These are phyloP conservation scores for Apostasia ramifera DNA, from an alignment of 106 monocot genomes.

Conservation along the genomic window DNA sequence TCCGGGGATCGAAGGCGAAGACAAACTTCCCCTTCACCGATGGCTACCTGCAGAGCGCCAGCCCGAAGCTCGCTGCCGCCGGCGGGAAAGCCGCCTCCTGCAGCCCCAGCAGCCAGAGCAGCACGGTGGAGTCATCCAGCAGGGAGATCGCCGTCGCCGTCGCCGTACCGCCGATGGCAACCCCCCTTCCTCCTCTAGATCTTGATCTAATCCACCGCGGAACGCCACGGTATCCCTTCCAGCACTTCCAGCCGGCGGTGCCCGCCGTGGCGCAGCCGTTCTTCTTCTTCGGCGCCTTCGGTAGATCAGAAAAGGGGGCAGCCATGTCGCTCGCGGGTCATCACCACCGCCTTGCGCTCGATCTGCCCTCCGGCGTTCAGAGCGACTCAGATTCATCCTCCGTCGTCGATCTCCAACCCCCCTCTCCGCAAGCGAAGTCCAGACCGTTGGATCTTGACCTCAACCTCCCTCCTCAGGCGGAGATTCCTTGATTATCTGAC, in stretches of 20 bases:
- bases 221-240: slow-evolving; percentile 24
- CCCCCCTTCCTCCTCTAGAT: slow-evolving; percentile 16
- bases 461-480: slow-evolving; percentile 18
- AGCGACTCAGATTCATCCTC: slow-evolving; percentile 32
- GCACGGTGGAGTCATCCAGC: slow-evolving; percentile 46
- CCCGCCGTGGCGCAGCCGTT: slow-evolving; percentile 10
- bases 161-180: slow-evolving; percentile 9
- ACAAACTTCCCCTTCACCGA: slow-evolving; percentile 30
- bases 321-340: neutral
- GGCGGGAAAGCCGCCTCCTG: slow-evolving; percentile 4
- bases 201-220: slow-evolving; percentile 20
- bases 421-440: neutral
- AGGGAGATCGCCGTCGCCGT: slow-evolving; percentile 8
- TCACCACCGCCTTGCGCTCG: neutral
- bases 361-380: slow-evolving; percentile 10
- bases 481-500: neutral
- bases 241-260: neutral
- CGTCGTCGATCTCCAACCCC: slow-evolving; percentile 5
- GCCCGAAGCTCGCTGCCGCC: neutral
- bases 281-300: slow-evolving; percentile 22
- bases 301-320: slow-evolving; percentile 13
- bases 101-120: slow-evolving; percentile 49
- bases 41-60: neutral
- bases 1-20: slow-evolving; percentile 32
- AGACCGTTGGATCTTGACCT: slow-evolving; percentile 20